phyloP scores from a whole-genome alignment of 441 rosid species.

The Euphorbia corollata region DNA sequence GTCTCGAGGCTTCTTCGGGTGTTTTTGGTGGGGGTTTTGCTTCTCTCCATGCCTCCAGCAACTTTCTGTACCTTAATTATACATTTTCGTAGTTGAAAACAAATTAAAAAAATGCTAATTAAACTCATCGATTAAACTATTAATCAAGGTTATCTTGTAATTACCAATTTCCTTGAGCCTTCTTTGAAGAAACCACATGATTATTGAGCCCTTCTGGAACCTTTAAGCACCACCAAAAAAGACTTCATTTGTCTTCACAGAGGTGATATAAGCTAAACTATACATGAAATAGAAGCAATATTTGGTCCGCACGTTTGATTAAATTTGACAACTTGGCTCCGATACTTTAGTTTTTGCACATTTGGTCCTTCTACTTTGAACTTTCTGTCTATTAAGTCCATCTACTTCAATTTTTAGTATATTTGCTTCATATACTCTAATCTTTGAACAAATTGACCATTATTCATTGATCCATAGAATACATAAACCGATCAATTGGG shows the following conservation, averaged over 20 bases:
- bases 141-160: neutral
- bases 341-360: neutral
- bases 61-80: slow-evolving; percentile 52
- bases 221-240: slow-evolving; percentile 24
- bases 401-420: no score
- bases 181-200: slow-evolving; percentile 69
- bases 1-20: slow-evolving; percentile 61
- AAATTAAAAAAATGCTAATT: neutral
- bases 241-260: neutral
- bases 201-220: slow-evolving; percentile 64
- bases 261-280: neutral
- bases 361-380: no score
- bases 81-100: slow-evolving; percentile 9
- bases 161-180: slow-evolving; percentile 90
- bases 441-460: no score
- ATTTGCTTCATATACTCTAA: no score
- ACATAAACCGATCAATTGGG: no score
- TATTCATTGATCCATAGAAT: no score
- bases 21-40: slow-evolving; percentile 71
- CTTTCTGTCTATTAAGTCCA: no score
- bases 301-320: neutral
- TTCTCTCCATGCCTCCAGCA: slow-evolving; percentile 70
- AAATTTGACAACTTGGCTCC: neutral
- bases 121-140: neutral
- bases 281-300: neutral